Conservation (phyloP, 1,284 basidiomycete species). For the Paramarasmius palmivorus region DNA sequence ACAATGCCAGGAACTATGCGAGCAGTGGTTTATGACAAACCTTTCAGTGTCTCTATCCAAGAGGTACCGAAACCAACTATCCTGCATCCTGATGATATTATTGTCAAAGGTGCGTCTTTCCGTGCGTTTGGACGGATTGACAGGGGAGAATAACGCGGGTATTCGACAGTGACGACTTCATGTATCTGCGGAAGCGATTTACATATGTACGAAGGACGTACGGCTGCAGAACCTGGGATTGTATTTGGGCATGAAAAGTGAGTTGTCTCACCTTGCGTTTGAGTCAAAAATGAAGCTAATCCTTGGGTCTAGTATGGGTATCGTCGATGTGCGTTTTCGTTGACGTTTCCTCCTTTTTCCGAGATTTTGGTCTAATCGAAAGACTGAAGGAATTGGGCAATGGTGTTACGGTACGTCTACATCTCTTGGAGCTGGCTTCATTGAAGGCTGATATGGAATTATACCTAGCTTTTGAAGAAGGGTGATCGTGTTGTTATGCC, state of each 20-base stretch:
- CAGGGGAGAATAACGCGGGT: constrained; percentile 1
- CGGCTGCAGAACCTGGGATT: constrained; percentile 47
- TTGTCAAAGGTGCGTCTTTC: constrained; percentile 40
- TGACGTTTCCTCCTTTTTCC: too few relatives aligned
- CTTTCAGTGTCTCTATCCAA: constrained; percentile 44
- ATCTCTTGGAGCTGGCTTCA: neutral
- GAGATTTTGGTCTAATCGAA: neutral
- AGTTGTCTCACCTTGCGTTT: constrained; percentile 6
- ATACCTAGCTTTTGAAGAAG: constrained; percentile 41
- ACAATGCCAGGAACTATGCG: constrained; percentile 37
- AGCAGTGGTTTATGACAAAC: constrained; percentile 50
- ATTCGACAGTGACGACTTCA: constrained; percentile 44
- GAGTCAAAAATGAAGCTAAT: neutral
- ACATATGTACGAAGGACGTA: constrained; percentile 59
- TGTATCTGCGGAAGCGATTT: constrained; percentile 55
- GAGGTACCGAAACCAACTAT: constrained; percentile 47
- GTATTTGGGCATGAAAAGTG: constrained; percentile 58
- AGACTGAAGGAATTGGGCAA: constrained; percentile 37
- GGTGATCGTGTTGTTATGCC: constrained; percentile 56
- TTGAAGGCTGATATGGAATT: neutral
- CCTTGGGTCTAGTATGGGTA: constrained; percentile 39
- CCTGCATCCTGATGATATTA: constrained; percentile 50
- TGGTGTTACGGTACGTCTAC: constrained; percentile 38
- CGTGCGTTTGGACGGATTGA: neutral
- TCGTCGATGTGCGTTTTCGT: constrained; percentile 38